These are phyloP conservation scores for Nannizzia gypsea DNA, from an alignment of 2,329 filamentous ascomycete genomes.

Conservation along the genomic window DNA sequence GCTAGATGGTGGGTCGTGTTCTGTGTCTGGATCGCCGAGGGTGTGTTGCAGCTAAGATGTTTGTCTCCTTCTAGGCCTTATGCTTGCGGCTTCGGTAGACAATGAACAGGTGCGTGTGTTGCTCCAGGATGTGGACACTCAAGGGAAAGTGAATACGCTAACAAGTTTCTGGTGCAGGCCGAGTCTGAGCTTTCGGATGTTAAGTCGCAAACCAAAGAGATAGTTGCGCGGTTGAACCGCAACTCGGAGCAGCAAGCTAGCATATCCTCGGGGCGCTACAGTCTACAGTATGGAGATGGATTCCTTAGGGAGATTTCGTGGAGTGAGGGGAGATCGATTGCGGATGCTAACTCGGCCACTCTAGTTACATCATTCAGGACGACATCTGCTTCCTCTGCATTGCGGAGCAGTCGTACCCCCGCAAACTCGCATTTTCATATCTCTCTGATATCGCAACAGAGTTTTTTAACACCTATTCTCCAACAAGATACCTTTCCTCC, in stretches of 20 bases:
- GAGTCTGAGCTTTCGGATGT: constrained; percentile 71
- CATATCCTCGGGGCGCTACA: constrained; percentile 76
- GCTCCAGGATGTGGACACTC: background rate
- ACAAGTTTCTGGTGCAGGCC: constrained; percentile 36
- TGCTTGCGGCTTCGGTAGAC: constrained; percentile 89
- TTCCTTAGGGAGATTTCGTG: background rate
- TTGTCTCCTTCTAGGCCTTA: constrained; percentile 54
- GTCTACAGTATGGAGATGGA: constrained; percentile 58
- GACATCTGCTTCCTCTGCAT: constrained; percentile 88
- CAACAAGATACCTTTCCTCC: constrained; percentile 59
- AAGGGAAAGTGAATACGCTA: background rate
- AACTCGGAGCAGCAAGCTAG: constrained; percentile 83
- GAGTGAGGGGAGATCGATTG: background rate
- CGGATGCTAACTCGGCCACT: constrained; percentile 2
- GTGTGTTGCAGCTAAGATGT: background rate
- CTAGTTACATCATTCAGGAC: constrained; percentile 70
- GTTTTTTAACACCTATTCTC: constrained; percentile 75
- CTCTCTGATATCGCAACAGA: constrained; percentile 83
- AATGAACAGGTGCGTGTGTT: constrained; percentile 55
- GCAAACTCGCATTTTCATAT: constrained; percentile 97
- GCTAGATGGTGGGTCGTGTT: constrained; percentile 59
- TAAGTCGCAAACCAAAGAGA: constrained; percentile 80
- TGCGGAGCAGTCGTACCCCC: constrained; percentile 84
- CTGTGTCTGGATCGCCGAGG: background rate
- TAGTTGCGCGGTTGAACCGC: constrained; percentile 76